Conservation (phyloP, 306 rosid genomes). For the Sicyos edulis region DNA sequence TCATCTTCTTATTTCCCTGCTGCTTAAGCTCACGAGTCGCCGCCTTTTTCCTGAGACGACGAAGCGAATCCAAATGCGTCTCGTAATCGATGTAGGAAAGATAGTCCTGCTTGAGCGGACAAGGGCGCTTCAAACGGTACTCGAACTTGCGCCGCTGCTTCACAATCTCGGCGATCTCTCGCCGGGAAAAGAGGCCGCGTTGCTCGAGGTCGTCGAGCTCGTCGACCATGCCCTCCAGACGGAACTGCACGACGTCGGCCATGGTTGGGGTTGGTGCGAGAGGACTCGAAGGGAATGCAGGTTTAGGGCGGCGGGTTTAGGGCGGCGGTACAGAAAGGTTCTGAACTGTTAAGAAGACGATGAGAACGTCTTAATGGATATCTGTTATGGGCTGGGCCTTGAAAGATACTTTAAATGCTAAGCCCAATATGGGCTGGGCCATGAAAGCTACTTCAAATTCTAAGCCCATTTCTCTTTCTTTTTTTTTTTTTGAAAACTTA, state of each 20-base stretch:
- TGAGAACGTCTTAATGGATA: neutral
- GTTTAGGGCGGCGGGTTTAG: conserved; percentile 6
- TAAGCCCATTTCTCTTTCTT: neutral
- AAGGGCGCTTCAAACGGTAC: conserved; percentile 51
- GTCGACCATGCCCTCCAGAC: conserved; percentile 49
- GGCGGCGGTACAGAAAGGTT: neutral
- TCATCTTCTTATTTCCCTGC: conserved; percentile 35
- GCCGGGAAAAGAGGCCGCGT: conserved; percentile 40
- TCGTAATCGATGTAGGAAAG: conserved; percentile 46
- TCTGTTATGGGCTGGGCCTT: neutral
- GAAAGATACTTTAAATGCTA: neutral
- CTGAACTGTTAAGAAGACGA: neutral
- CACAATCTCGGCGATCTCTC: conserved; percentile 47
- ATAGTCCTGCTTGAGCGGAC: conserved; percentile 53
- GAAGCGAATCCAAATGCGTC: conserved; percentile 43
- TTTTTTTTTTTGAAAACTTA: neutral
- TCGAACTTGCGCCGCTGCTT: conserved; percentile 57
- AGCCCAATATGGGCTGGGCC: neutral
- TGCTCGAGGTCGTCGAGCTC: conserved; percentile 54
- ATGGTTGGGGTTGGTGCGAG: conserved; percentile 20
- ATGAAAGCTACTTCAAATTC: no score
- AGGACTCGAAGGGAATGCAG: neutral
- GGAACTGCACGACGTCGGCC: conserved; percentile 61
- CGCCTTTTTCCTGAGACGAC: conserved; percentile 39
- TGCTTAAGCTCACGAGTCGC: conserved; percentile 30